Conservation (phyloP, 108 stramenopile species). For the Chaetoceros muelleri region DNA sequence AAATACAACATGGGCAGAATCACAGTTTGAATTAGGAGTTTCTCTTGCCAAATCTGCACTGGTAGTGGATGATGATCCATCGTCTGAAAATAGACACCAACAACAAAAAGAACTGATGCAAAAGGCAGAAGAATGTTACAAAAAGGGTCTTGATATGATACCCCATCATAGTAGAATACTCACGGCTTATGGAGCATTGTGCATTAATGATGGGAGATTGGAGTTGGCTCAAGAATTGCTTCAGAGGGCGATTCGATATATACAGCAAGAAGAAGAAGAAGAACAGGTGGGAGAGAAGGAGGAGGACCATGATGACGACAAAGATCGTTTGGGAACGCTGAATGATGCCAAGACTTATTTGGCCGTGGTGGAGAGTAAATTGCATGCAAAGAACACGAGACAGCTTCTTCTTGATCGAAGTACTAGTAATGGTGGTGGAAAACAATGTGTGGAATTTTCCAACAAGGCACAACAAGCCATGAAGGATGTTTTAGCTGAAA, state of each 20-base stretch:
- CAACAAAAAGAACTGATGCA: background rate
- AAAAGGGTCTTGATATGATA: conserved; percentile 9
- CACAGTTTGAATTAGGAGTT: conserved; percentile 4
- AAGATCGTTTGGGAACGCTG: background rate
- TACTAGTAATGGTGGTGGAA: background rate
- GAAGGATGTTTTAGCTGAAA: conserved; percentile 4
- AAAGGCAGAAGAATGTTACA: conserved; percentile 7
- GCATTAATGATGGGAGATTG: conserved; percentile 7
- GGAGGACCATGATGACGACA: too few relatives aligned
- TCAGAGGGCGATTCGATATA: background rate
- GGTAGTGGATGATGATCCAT: background rate
- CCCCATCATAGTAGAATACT: conserved; percentile 3
- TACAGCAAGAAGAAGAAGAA: conserved; percentile 4
- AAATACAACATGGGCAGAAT: conserved; percentile 1
- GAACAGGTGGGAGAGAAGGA: background rate
- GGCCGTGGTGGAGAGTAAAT: background rate
- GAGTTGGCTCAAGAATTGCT: background rate
- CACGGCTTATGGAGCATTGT: conserved; percentile 13
- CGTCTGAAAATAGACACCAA: too few relatives aligned
- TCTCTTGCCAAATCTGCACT: conserved; percentile 1
- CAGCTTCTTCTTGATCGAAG: background rate
- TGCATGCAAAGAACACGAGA: background rate
- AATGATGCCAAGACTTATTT: conserved; percentile 6
- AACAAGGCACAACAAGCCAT: background rate
- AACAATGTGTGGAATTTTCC: background rate